Evolutionary conservation across 345 rosid species (phyloP), one percentile per base, ranked within the genome.

Genomic region (Noccaea caerulescens): DNA sequence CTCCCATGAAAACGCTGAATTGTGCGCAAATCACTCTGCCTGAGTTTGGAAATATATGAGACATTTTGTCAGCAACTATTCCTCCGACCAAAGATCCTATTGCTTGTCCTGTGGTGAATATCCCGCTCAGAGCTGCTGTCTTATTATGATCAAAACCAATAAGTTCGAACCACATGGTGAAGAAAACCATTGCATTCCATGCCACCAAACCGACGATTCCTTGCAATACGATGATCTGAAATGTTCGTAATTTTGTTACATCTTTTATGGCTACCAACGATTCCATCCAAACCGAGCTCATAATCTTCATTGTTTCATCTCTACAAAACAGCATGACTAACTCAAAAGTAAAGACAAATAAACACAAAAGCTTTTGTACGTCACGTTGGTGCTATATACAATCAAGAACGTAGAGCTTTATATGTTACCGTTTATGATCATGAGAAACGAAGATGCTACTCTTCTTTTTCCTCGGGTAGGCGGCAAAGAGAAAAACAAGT

Each of bases 131-230:
- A 16, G 78, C 78, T 51, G 98, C 97, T 0, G 98, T 78, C 32
- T 73, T 62, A 43, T 84, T 84, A 72, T 93, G 88, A 61, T 82
- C 80, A 71, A 90, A 90, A 67, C 97, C 96, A 18, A 90, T 90
- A 69, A 93, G 81, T 77, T 90, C 93, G 61, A 93, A 88, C 98
- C 97, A 91, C 92, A 93, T 87, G 6, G 97, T 83, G 61, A 81
- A 93, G 79, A 88, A 91, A 47, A 91, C 90, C 96, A 91, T 86
- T 25, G 93, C 97, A 33, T 84, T 90, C 97, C 98, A 90, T 49
- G 97, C 91, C 14, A 90, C 76, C 32, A 83, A 82, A 53, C 97
- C 96, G 0, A 93, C 85, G 33, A 86, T 71, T 6, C 96, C 97
- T 41, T 93, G 96, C 82, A 89, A 57, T 51, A 93, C 92, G 39